Percentiles rank a stretch among this genome's conserved stretches.
Evolutionary conservation across 139 green algal species (phyloP).

Genomic region (Marvania coccoides): DNA sequence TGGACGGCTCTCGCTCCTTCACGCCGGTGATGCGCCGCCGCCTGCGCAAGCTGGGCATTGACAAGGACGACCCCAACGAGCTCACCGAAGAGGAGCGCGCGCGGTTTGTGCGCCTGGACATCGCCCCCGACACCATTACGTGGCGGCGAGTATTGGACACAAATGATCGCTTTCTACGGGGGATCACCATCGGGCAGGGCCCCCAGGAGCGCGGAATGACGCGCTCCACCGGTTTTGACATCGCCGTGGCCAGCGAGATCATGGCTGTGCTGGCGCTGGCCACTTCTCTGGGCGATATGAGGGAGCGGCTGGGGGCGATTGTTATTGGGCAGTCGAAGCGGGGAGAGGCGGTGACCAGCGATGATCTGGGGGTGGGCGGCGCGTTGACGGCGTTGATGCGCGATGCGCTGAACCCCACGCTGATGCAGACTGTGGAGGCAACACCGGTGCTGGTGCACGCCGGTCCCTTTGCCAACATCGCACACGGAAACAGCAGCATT

Average conservation of each 20-base stretch:
- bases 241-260: slow-evolving; percentile 86
- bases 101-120: slow-evolving; percentile 87
- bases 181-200: slow-evolving; percentile 78
- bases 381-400: slow-evolving; percentile 97
- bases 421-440: slow-evolving; percentile 86
- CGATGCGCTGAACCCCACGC: slow-evolving; percentile 90
- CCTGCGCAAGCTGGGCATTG: slow-evolving; percentile 87
- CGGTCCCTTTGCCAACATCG: slow-evolving; percentile 95
- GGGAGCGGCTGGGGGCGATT: slow-evolving; percentile 84
- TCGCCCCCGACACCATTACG: slow-evolving; percentile 82
- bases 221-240: slow-evolving; percentile 86
- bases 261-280: slow-evolving; percentile 98
- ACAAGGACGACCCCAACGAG: slow-evolving; percentile 72
- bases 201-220: slow-evolving; percentile 47
- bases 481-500: slow-evolving; percentile 89
- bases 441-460: slow-evolving; percentile 93
- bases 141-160: slow-evolving; percentile 96
- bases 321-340: slow-evolving; percentile 63
- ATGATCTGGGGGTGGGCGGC: slow-evolving; percentile 93
- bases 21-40: slow-evolving; percentile 81
- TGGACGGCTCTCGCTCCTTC: slow-evolving; percentile 69
- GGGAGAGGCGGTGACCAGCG: slow-evolving; percentile 81
- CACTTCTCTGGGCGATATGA: slow-evolving; percentile 81
- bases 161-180: slow-evolving; percentile 93
- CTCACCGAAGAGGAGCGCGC: slow-evolving; percentile 80